Evolutionary conservation across 169 alveolate species (phyloP), one percentile per base, ranked within the genome.

Genomic region (Plasmodium sp.): DNA sequence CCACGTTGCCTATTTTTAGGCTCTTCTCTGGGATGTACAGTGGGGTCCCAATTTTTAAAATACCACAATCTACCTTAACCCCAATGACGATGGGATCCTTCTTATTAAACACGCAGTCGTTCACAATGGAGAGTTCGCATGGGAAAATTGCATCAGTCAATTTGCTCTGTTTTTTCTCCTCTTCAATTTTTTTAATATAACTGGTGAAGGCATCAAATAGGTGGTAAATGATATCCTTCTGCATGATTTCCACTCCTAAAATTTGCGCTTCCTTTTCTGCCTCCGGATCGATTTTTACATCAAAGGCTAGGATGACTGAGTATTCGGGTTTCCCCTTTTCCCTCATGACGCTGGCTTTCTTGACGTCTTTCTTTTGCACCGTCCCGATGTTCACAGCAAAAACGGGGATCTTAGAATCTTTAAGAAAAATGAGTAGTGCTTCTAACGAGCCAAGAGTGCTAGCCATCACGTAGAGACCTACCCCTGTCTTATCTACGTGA

Each of bases 401-500:
- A n/a, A 99, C 99, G 14, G 99, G 99, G 56, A 99, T 99, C 91
- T 98, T 98, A 41, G 98, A 96, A 36, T 98, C 98, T 81, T 98
- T 98, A 75, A 99, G 97, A 97, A 98, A 99, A 31, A 98, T 99
- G 48, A 99, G 97, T 31, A 99, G 96, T 10, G 99, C 99, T 97
- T 99, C 99, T 56, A 99, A 96, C 1, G 99, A 98, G 14, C 99
- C 99, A 58, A 99, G 96, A 48, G 99, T 99, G 67, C 99, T 97
- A 6, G 99, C 99, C 98, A 98, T 98, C 58, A 99, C 99, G 96
- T 99, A 99, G 54, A 99, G 99, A 18, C 99, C 99, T 93, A 97
- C 96, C 14, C 99, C 99, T 27, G 98, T 96, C 48, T 97, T 95
- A 92, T 98, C 99, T 18, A 99, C 99, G 80, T 98, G 97, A 82